Base-by-base conservation (phyloP, 345 rosid genomes). In the Brassica incana region DNA sequence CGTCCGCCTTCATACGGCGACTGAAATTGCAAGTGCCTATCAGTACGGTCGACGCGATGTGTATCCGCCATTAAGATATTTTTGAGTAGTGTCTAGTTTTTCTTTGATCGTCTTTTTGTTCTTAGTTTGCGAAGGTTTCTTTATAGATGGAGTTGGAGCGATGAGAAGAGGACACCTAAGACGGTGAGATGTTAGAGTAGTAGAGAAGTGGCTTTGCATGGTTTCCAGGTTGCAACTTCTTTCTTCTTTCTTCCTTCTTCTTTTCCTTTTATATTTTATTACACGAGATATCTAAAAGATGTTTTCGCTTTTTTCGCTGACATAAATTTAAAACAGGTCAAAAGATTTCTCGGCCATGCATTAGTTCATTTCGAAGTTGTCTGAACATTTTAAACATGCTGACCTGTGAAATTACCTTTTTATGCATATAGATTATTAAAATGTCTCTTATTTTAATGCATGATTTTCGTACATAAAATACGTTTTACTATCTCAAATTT, bases 121-220 rank as follows among this genome's bases (percentile, higher is more conserved):
- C 4, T 52, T 6, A 11, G 0, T 11, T 58, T 60, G 73, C 71
- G 54, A 6, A 6, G 71, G 71, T 70, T 70, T 40, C 5, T 80
- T 70, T 80, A 80, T 75, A 80, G 73, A 36, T 2, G 20, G 35
- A 54, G 63, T 71, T 56, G 32, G 58, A 62, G 83, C 23, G 76
- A 75, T 71, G 73, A 75, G 64, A 75, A 75, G 73, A 33, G 29
- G 83, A 80, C 83, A 80, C 80, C 18, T 80, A 71, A 76, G 77
- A 75, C 25, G 73, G 73, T 80, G 83, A 75, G 80, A 80, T 80
- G 83, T 79, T 67, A 67, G 56, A 43, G 58, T 5, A 67, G 74
- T 75, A 70, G 80, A 80, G 83, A 76, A 75, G 80, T 75, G 69
- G 83, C 72, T 80, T 71, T 80, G 83, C 83, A 80, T 80, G 83